Base-by-base conservation (phyloP, 352 stramenopile species). In the Thalassiosira pacifica region DNA sequence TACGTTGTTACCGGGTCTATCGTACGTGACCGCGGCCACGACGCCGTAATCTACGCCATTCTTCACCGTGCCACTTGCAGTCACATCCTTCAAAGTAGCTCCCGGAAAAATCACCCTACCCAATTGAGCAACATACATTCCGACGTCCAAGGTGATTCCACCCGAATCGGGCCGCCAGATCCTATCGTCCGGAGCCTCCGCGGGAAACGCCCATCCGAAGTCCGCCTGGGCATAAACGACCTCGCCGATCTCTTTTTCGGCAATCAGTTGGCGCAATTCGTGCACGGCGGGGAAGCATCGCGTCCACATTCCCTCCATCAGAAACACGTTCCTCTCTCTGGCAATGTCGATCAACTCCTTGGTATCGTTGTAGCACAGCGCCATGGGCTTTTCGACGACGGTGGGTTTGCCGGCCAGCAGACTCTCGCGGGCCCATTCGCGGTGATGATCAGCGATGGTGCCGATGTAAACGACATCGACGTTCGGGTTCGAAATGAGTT, bases 401-500 rank as follows among this genome's bases (percentile, higher is more conserved):
- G 96, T 93, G 65, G 96, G 93, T 82, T 97, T 97, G 53, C 88
- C 90, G 63, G 95, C 91, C 13, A 88, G 80, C 1, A 97, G 78
- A 16, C 93, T 60, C 26, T 81, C 48, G 26, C 37, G 32, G 0
- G 81, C 66, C 69, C 53, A 84, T 64, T 79, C 42, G 19, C 57
- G 92, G 72, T 97, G 94, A 55, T 88, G 88, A 61, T 94, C 93
- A 37, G 96, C 93, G 32, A 97, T 87, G 13, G 93, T 97, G 31
- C 93, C 94, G 55, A 97, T 91, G 88, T 97, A 97, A 11, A 97
- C 90, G 26, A 96, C 91, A 71, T 97, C 94, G 0, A 97, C 87
- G 1, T 92, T 42, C 0, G 92, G 34, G 68, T 97, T 94, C 0
- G 76, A 27, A 37, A 93, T 91, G 3, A 97, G 90, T 34, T 93